Evolutionary conservation across 73 alveolate genomes (phyloP), one percentile per base, ranked within the genome.

Genomic region (Strombidium stylifer): DNA sequence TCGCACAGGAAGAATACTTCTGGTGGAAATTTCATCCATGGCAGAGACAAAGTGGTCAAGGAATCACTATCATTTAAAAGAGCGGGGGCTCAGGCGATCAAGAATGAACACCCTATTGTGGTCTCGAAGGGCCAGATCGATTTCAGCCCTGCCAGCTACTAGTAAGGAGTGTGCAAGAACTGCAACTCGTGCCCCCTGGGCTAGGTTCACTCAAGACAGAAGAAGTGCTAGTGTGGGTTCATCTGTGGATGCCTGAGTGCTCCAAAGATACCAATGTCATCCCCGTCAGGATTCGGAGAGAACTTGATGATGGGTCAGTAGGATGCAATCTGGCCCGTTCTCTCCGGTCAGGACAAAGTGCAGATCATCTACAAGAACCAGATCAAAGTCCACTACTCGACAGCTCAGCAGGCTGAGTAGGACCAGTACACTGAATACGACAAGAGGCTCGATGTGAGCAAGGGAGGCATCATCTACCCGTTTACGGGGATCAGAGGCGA

Each of bases 401-500:
- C 61, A 8, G 58, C 23, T 21, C 46, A 31, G 0, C 61, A 41
- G 34, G 89, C 89, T 6, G 25, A 40, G 5, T 40, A 46, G 2
- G 89, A 77, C 27, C 48, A 62, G 27, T 77, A 67, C 48, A 19
- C 19, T 8, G 60, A 45, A 25, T 54, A 18, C 25, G 75, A 56
- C 34, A 20, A 49, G 15, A 41, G 54, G 34, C 14, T 23, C 16
- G 59, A 37, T 11, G 75, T 69, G 15, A 24, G 74, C n/a, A 77
- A 62, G 19, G 52, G 67, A 3, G 89, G 89, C 10, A 67, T 68
- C 0, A 73, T 77, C 10, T 67, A 67, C 45, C 81, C 89, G 5
- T 77, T 77, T 40, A 55, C 81, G 12, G 83, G 89, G 15, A 28
- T 77, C 1, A 39, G 89, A 45, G 89, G 80, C 2, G 89, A 66